These are phyloP conservation scores for Tarenaya hassleriana DNA, from an alignment of 345 rosid species.

Conservation along the genomic window DNA sequence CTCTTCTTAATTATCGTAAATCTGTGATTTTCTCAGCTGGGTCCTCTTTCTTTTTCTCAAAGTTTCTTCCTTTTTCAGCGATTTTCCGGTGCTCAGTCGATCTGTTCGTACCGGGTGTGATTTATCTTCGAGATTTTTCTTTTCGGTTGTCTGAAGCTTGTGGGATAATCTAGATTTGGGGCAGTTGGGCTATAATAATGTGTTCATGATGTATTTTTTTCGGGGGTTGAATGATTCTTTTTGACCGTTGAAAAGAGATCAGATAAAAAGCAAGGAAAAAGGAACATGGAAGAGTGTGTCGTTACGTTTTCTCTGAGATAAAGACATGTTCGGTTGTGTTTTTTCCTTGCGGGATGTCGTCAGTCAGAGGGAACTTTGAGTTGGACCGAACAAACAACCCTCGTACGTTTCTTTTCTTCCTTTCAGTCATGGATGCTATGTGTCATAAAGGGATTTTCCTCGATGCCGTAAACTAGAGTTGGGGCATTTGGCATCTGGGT, in stretches of 20 bases:
- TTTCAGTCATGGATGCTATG: constrained; percentile 9
- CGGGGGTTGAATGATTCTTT: constrained; percentile 25
- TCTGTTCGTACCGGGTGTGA: constrained; percentile 11
- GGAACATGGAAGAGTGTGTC: constrained; percentile 19
- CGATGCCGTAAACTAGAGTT: constrained; percentile 13
- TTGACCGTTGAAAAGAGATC: constrained; percentile 29
- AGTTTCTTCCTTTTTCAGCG: constrained; percentile 20
- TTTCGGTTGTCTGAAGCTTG: constrained; percentile 19
- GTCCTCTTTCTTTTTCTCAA: constrained; percentile 13
- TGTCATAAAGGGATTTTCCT: constrained; percentile 14
- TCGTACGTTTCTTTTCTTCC: constrained; percentile 16
- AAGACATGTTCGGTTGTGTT: constrained; percentile 13
- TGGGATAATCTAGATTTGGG: constrained; percentile 14
- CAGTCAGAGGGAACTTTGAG: too few species aligned
- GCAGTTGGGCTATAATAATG: constrained; percentile 20
- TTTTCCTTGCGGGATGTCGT: too few species aligned
- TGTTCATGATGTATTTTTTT: constrained; percentile 28
- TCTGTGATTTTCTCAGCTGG: constrained; percentile 24
- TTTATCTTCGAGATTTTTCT: constrained; percentile 21
- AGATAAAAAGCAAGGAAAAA: neutral
- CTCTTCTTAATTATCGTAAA: constrained; percentile 28
- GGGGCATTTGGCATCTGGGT: neutral
- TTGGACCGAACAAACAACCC: too few species aligned
- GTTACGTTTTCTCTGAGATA: constrained; percentile 20
- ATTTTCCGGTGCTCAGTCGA: constrained; percentile 15